Conservation (phyloP, 345 rosid species). For the Sonneratia caseolaris region DNA sequence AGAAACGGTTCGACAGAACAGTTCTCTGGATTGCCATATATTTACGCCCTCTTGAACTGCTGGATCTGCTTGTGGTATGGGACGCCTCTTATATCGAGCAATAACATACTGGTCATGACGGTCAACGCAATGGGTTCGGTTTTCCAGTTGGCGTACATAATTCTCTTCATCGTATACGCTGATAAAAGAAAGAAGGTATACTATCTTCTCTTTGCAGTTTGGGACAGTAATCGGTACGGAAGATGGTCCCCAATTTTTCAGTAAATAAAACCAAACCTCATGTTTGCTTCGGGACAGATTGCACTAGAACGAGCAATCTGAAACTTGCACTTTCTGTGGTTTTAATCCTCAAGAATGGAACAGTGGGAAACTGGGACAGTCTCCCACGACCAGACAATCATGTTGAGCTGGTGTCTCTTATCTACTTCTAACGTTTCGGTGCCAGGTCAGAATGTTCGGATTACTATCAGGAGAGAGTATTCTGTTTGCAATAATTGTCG, state of each 20-base stretch:
- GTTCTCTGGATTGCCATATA: conserved; percentile 84
- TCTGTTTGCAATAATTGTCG: conserved; percentile 34
- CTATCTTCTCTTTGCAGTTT: not conserved
- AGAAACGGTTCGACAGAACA: conserved; percentile 66
- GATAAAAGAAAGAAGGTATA: conserved; percentile 55
- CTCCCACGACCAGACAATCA: not conserved
- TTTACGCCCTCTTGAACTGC: conserved; percentile 76
- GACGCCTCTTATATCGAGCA: conserved; percentile 47
- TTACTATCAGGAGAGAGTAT: conserved; percentile 40
- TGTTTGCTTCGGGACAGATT: not conserved
- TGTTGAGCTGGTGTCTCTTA: not conserved
- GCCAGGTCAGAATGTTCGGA: conserved; percentile 52
- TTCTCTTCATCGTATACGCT: conserved; percentile 48
- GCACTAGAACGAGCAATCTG: not conserved
- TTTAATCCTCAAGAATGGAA: not conserved
- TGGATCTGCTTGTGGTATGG: conserved; percentile 83
- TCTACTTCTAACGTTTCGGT: conserved; percentile 2
- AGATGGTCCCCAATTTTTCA: not conserved
- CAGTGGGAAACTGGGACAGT: not conserved
- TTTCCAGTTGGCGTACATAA: conserved; percentile 57
- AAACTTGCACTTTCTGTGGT: not conserved
- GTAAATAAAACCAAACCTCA: not conserved
- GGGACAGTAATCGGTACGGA: not conserved
- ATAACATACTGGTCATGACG: conserved; percentile 50
- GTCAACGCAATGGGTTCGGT: conserved; percentile 66